Conservation (phyloP, 2,329 filamentous ascomycete genomes). For the Colletotrichum camelliae region DNA sequence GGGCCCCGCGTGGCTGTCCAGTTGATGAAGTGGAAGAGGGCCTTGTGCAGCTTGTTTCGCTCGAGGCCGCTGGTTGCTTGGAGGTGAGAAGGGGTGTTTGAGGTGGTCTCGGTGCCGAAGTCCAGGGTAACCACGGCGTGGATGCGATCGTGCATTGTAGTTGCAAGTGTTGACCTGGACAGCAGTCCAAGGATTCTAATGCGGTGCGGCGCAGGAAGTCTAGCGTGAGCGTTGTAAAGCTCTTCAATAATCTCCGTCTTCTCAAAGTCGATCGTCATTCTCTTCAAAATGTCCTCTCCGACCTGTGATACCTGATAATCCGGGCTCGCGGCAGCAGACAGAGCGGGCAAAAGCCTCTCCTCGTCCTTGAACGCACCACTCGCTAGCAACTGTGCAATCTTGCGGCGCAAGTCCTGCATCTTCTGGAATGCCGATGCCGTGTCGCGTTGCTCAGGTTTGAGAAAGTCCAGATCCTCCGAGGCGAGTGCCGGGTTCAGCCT, state of each 20-base stretch:
- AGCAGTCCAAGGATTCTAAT: constrained; percentile 79
- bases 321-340: constrained; percentile 82
- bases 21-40: constrained; percentile 84
- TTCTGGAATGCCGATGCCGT: constrained; percentile 20
- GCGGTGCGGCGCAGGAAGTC: constrained; percentile 74
- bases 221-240: constrained; percentile 77
- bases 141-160: constrained; percentile 71
- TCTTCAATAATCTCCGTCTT: constrained; percentile 64
- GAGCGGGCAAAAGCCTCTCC: constrained; percentile 82
- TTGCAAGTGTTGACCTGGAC: constrained; percentile 77
- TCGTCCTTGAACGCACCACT: constrained; percentile 86
- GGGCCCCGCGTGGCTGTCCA: constrained; percentile 83
- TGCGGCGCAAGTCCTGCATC: constrained; percentile 58
- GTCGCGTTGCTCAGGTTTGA: constrained; percentile 64
- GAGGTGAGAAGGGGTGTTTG: constrained; percentile 26
- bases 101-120: constrained; percentile 39
- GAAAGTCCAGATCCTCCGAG: constrained; percentile 70
- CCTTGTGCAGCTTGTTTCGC: constrained; percentile 78
- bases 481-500: constrained; percentile 60
- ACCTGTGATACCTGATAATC: constrained; percentile 83
- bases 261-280: constrained; percentile 78
- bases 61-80: constrained; percentile 67
- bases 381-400: constrained; percentile 73
- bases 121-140: constrained; percentile 72
- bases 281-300: constrained; percentile 89